phyloP scores from a whole-genome alignment of 2,329 filamentous ascomycete genomes.

The Neonectria neomacrospora region DNA sequence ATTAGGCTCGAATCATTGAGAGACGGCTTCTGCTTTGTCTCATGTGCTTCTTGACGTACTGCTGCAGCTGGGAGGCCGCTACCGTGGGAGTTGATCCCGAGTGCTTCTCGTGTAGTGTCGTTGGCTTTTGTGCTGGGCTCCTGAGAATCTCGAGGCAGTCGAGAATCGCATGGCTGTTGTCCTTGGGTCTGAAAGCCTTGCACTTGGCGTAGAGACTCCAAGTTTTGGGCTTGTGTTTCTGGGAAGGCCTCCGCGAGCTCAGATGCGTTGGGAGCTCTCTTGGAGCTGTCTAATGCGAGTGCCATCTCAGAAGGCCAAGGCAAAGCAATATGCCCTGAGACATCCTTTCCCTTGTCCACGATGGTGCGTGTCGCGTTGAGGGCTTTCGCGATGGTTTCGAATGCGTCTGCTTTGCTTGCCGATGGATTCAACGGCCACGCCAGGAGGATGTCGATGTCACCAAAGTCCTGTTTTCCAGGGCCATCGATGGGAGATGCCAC shows the following conservation, averaged over 20 bases:
- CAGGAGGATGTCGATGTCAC: slow-evolving; percentile 80
- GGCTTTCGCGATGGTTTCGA: slow-evolving; percentile 46
- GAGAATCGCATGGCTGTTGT: no score
- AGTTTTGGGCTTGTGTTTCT: no score
- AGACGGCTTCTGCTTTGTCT: not conserved
- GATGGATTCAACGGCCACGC: slow-evolving; percentile 45
- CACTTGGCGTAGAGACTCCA: no score
- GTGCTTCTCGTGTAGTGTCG: not conserved
- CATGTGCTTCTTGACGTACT: not conserved
- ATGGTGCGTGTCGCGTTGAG: slow-evolving; percentile 51
- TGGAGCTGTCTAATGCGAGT: not conserved
- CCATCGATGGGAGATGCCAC: slow-evolving; percentile 74
- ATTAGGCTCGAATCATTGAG: not conserved
- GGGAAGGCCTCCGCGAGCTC: no score
- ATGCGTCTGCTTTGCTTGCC: slow-evolving; percentile 29
- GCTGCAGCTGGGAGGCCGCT: not conserved
- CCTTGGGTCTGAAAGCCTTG: no score
- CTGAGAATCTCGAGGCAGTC: no score
- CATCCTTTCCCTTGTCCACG: slow-evolving; percentile 35
- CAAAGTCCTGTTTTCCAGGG: slow-evolving; percentile 73
- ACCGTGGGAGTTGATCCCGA: not conserved
- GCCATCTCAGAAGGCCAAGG: slow-evolving; percentile 57
- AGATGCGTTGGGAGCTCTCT: no score
- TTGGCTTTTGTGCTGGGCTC: not conserved
- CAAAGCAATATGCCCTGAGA: slow-evolving; percentile 63